A percentile compares a stretch with the other conserved stretches of the same genome.
These are phyloP conservation scores for Cnidoscolus chayamansa DNA, from an alignment of 441 rosid genomes.

Conservation along the genomic window DNA sequence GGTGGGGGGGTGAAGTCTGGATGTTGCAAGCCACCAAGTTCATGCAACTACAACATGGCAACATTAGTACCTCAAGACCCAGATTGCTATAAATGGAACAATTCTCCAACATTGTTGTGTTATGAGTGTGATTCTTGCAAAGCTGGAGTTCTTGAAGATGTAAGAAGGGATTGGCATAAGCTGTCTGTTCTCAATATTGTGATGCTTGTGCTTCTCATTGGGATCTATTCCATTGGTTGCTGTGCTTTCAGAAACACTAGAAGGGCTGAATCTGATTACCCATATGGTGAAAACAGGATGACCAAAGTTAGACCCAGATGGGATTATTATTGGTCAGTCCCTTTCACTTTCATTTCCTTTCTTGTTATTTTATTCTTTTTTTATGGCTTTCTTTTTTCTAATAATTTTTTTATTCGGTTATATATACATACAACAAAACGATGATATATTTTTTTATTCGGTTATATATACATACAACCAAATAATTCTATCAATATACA, in stretches of 20 bases:
- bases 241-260: conserved; percentile 72
- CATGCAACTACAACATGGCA: conserved; percentile 57
- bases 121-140: conserved; percentile 91
- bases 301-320: conserved; percentile 72
- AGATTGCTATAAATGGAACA: conserved; percentile 82
- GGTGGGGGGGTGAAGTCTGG: conserved; percentile 49
- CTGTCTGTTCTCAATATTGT: conserved; percentile 66
- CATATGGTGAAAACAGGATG: conserved; percentile 69
- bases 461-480: no score
- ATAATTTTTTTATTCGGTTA: no score
- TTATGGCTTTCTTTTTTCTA: no score
- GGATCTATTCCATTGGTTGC: conserved; percentile 67
- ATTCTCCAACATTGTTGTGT: conserved; percentile 50
- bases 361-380: not conserved
- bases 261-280: conserved; percentile 62
- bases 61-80: conserved; percentile 51
- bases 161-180: conserved; percentile 77
- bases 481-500: no score
- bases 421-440: no score
- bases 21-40: conserved; percentile 88
- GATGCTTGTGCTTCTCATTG: conserved; percentile 62
- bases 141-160: conserved; percentile 78
- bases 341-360: no score
- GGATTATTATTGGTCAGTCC: conserved; percentile 73
- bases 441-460: no score